Evolutionary conservation across 192 early-diverging fungal genomes (phyloP).

Genomic region (Podila epicladia): DNA sequence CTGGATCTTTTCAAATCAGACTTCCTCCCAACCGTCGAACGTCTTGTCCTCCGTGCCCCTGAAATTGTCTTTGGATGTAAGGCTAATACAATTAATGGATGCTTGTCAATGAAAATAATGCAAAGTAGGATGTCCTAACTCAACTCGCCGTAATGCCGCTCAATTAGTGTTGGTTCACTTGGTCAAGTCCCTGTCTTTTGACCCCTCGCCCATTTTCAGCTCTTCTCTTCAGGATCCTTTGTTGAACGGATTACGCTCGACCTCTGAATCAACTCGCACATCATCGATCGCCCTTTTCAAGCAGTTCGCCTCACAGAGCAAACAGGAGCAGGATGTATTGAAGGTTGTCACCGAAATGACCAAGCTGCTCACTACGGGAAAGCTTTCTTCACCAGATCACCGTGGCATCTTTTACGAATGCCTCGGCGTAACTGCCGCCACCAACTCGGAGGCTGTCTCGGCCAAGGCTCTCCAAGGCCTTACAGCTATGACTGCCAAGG

Average conservation of each 20-base stretch:
- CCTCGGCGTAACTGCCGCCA: constrained; percentile 54
- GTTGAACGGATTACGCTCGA: constrained; percentile 73
- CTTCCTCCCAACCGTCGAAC: constrained; percentile 72
- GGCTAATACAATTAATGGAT: background rate
- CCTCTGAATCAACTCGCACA: constrained; percentile 61
- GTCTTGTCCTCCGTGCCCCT: constrained; percentile 86
- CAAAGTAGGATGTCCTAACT: background rate
- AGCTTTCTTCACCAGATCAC: constrained; percentile 73
- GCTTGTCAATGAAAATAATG: background rate
- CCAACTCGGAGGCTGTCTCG: constrained; percentile 49
- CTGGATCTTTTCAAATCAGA: constrained; percentile 62
- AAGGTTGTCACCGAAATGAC: constrained; percentile 69
- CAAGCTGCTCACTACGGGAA: constrained; percentile 66
- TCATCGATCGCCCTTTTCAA: constrained; percentile 71
- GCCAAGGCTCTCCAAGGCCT: constrained; percentile 67
- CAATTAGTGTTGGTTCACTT: constrained; percentile 61
- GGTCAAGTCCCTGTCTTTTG: constrained; percentile 65
- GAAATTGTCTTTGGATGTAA: constrained; percentile 77
- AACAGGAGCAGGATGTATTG: constrained; percentile 59
- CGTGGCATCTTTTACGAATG: constrained; percentile 70
- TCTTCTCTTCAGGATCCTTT: constrained; percentile 73
- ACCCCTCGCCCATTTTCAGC: constrained; percentile 66
- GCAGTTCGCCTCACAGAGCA: constrained; percentile 58
- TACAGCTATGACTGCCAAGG: constrained; percentile 77
- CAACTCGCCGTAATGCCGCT: background rate